Conservation (phyloP, 2,329 filamentous ascomycete species). For the Alternaria sp. region DNA sequence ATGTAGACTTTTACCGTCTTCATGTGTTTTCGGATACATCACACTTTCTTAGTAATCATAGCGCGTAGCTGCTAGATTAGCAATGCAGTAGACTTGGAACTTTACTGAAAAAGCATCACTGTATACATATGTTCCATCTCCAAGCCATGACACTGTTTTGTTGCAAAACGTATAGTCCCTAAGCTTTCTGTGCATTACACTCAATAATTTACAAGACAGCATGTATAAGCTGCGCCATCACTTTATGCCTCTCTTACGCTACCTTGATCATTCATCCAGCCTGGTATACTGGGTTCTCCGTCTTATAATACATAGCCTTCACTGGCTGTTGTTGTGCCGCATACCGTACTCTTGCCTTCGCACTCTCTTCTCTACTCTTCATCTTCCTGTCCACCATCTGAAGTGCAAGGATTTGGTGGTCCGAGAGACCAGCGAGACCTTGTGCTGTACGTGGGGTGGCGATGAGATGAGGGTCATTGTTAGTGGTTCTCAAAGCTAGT, state of each 20-base stretch:
- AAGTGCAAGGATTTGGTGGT: conserved; percentile 1
- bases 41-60: background rate
- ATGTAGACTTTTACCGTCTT: no score
- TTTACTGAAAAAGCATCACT: no score
- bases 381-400: conserved; percentile 6
- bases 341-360: background rate
- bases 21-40: background rate
- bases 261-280: background rate
- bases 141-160: no score
- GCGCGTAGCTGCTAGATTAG: background rate
- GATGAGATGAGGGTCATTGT: background rate
- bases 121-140: no score
- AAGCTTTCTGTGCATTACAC: background rate
- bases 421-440: background rate
- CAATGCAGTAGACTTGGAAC: background rate
- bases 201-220: background rate
- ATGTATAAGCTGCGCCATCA: background rate
- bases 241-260: no score
- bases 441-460: background rate
- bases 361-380: conserved; percentile 4
- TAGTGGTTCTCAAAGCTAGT: background rate
- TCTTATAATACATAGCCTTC: conserved; percentile 12
- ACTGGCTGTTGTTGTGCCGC: conserved; percentile 5
- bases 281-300: conserved; percentile 15
- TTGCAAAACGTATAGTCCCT: background rate